Evolutionary conservation across 345 rosid species (phyloP).

Genomic region (Moricandia arvensis): DNA sequence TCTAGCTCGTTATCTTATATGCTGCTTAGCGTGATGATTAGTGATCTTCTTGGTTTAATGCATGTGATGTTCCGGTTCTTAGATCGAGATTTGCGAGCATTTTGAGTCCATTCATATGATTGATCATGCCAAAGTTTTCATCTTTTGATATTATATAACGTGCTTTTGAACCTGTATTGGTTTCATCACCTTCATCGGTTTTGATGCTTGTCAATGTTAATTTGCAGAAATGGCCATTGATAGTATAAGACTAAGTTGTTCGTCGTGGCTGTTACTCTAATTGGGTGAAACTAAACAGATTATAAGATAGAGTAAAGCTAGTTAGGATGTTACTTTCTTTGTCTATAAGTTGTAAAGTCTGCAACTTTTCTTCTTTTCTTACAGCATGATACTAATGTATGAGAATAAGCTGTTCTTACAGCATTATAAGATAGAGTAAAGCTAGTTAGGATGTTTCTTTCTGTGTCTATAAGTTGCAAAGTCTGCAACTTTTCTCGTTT

Average conservation of each 20-base stretch:
- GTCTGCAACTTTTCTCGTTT: not conserved
- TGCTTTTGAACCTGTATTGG: no score
- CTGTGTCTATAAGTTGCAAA: not conserved
- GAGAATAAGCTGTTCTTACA: no score
- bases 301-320: not conserved
- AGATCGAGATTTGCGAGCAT: no score
- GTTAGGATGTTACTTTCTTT: not conserved
- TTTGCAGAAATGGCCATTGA: not conserved
- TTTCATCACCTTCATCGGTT: no score
- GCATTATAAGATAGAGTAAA: not conserved
- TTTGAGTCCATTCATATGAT: no score
- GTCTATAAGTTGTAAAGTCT: not conserved
- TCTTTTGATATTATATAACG: no score
- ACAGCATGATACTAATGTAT: not conserved
- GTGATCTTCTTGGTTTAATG: slow-evolving; percentile 1
- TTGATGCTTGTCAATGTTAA: no score
- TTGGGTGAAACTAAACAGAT: no score
- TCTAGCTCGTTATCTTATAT: not conserved
- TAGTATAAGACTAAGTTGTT: no score
- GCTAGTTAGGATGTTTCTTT: not conserved
- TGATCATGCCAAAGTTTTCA: no score
- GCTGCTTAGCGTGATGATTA: not conserved
- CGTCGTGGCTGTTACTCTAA: no score
- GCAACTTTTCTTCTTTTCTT: not conserved
- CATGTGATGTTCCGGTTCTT: not conserved